Conservation (phyloP, 371 early-diverging fungal species). For the Paraphysoderma sedebokerense region DNA sequence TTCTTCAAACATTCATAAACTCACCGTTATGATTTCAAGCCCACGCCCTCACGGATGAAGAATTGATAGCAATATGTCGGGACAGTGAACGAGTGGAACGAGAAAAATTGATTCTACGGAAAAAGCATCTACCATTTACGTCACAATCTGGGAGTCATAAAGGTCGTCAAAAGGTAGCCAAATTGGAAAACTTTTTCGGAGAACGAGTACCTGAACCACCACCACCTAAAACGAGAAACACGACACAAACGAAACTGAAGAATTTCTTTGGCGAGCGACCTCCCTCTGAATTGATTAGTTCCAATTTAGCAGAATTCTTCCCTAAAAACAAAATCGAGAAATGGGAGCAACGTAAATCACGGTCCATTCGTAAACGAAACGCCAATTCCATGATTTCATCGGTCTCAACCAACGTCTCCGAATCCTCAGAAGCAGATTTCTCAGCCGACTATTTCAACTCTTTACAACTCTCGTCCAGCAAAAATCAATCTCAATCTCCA, state of each 20-base stretch:
- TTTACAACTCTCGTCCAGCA: too few species aligned
- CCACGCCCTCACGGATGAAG: constrained; percentile 41
- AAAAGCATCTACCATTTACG: constrained; percentile 42
- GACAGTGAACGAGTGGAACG: constrained; percentile 45
- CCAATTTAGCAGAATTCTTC: constrained; percentile 73
- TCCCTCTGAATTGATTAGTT: constrained; percentile 72
- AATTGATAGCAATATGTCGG: constrained; percentile 48
- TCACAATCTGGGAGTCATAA: too few species aligned
- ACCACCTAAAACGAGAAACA: neutral
- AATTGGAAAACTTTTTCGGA: neutral
- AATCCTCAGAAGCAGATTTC: too few species aligned
- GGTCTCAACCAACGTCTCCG: too few species aligned
- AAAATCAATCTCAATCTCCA: too few species aligned
- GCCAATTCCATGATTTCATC: neutral
- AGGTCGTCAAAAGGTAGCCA: neutral
- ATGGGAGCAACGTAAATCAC: neutral
- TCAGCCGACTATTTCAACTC: too few species aligned
- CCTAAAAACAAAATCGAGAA: constrained; percentile 23
- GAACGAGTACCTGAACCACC: neutral
- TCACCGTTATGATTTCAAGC: too few species aligned
- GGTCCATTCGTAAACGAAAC: neutral
- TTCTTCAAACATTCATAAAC: too few species aligned
- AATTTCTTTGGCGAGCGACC: constrained; percentile 85
- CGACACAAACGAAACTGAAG: constrained; percentile 12
- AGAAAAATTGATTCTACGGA: constrained; percentile 56